These are phyloP conservation scores for Coemansia umbellata DNA, from an alignment of 192 early-diverging fungal species.

Conservation along the genomic window DNA sequence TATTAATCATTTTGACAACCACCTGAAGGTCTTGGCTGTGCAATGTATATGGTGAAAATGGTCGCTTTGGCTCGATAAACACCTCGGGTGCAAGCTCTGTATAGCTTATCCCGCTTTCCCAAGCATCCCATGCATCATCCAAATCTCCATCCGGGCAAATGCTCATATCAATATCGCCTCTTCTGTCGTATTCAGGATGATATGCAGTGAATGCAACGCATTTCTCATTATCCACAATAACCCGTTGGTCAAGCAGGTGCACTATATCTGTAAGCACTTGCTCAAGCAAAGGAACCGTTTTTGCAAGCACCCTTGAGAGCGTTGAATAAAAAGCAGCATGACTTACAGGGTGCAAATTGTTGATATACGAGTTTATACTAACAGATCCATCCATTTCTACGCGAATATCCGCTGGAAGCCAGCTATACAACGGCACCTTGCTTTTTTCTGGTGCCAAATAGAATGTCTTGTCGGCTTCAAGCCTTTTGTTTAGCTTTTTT, in stretches of 20 bases:
- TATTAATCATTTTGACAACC: constrained; percentile 65
- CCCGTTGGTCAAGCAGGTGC: neutral
- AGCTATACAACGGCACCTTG: too few species aligned
- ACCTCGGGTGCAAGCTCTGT: constrained; percentile 15
- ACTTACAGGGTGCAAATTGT: constrained; percentile 55
- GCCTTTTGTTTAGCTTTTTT: neutral
- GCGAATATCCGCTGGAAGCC: constrained; percentile 59
- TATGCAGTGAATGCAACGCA: neutral
- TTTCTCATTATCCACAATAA: neutral
- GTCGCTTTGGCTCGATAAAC: constrained; percentile 14
- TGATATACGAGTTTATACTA: constrained; percentile 57
- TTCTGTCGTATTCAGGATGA: neutral
- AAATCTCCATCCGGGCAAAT: neutral
- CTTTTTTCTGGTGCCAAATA: too few species aligned
- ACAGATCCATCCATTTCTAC: constrained; percentile 39
- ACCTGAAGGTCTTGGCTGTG: constrained; percentile 45
- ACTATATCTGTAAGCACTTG: constrained; percentile 16
- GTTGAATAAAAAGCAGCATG: constrained; percentile 40
- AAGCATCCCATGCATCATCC: neutral
- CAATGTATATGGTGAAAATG: constrained; percentile 13
- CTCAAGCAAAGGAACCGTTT: constrained; percentile 59
- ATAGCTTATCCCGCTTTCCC: neutral
- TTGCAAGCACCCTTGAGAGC: constrained; percentile 40
- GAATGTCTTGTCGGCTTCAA: neutral
- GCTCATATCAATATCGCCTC: neutral